These are phyloP conservation scores for Aspergillus ostianus DNA, from an alignment of 495 filamentous ascomycete species.

Conservation along the genomic window DNA sequence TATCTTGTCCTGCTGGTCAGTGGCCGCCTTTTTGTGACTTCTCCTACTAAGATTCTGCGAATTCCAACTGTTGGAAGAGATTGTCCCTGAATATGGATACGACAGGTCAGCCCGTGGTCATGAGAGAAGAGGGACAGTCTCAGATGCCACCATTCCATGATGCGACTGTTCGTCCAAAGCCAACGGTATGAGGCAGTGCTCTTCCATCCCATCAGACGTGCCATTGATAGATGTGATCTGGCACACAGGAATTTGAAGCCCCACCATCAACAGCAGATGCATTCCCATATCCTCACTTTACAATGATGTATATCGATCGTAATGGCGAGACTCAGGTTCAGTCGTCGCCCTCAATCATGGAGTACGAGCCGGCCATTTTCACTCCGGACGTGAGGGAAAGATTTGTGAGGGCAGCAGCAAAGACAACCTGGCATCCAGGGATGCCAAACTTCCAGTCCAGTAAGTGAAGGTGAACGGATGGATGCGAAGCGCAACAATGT, in stretches of 20 bases:
- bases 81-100: constrained; percentile 10
- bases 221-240: constrained; percentile 12
- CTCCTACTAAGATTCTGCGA: not conserved
- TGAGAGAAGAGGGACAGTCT: constrained; percentile 14
- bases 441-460: constrained; percentile 20
- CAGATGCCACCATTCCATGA: constrained; percentile 21
- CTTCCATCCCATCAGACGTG: constrained; percentile 1
- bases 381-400: constrained; percentile 38
- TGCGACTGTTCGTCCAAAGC: constrained; percentile 21
- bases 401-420: constrained; percentile 32
- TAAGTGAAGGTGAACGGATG: constrained; percentile 18
- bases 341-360: constrained; percentile 36
- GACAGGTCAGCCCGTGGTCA: constrained; percentile 14
- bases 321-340: constrained; percentile 36
- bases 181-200: constrained; percentile 16
- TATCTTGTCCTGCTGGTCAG: not conserved
- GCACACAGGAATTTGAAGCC: constrained; percentile 19
- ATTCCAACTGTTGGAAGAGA: not conserved
- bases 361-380: constrained; percentile 38
- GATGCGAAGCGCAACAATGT: not conserved
- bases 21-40: not conserved
- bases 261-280: constrained; percentile 18
- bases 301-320: constrained; percentile 40
- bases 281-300: constrained; percentile 38
- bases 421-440: constrained; percentile 19